These are phyloP conservation scores for Effrenium voratum DNA, from an alignment of 73 alveolate genomes.

Conservation along the genomic window DNA sequence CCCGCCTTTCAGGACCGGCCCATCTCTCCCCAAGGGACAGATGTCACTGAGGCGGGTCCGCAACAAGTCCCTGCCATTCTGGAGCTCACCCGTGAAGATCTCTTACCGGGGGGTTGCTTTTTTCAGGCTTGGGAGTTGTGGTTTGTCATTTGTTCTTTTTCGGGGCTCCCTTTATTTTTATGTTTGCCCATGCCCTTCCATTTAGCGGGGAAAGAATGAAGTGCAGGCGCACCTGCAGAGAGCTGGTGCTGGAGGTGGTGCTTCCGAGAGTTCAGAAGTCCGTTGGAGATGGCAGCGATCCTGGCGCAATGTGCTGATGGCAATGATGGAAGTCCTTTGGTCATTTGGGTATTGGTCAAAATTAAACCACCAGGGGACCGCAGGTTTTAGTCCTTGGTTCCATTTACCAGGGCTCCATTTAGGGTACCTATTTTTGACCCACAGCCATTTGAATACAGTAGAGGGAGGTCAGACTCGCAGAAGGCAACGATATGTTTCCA, in stretches of 20 bases:
- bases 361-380: no score
- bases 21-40: conserved; percentile 33
- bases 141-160: not conserved
- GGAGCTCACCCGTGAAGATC: not conserved
- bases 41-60: conserved; percentile 38
- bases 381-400: no score
- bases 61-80: not conserved
- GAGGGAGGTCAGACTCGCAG: no score
- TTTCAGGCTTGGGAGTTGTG: not conserved
- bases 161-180: not conserved
- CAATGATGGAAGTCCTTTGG: not conserved
- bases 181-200: not conserved
- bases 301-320: not conserved
- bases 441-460: no score
- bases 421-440: no score
- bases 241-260: conserved; percentile 88
- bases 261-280: conserved; percentile 68
- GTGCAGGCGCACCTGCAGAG: conserved; percentile 89
- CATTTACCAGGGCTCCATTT: no score
- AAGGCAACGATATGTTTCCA: no score
- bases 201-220: not conserved
- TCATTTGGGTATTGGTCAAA: no score
- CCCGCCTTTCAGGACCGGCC: no score
- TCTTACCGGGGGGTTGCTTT: not conserved
- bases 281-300: conserved; percentile 61